phyloP scores from a whole-genome alignment of 2,329 filamentous ascomycete species.

The Penicillium capsulatum region DNA sequence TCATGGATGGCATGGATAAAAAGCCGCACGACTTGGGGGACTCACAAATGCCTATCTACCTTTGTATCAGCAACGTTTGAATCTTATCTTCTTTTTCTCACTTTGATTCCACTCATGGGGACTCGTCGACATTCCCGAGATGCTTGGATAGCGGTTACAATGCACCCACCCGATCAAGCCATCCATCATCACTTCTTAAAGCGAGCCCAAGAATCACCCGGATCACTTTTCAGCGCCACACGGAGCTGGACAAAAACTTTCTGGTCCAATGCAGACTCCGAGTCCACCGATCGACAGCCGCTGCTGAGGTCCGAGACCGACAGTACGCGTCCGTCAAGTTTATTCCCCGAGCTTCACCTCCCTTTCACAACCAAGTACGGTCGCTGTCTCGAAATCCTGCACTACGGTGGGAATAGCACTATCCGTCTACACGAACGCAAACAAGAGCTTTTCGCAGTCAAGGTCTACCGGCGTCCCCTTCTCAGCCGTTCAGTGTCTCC shows the following conservation, averaged over 20 bases:
- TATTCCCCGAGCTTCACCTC: neutral
- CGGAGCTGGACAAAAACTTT: neutral
- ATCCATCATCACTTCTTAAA: slow-evolving; percentile 14
- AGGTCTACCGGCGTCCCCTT: slow-evolving; percentile 25
- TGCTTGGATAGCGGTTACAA: slow-evolving; percentile 4
- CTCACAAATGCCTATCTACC: too few relatives aligned
- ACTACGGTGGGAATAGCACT: slow-evolving; percentile 27
- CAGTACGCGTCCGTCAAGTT: neutral
- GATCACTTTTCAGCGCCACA: slow-evolving; percentile 2
- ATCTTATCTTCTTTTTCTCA: too few relatives aligned
- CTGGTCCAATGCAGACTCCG: slow-evolving; percentile 5
- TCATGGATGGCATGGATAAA: too few relatives aligned
- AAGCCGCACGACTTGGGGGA: slow-evolving; percentile 8
- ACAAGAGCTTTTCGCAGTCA: slow-evolving; percentile 22
- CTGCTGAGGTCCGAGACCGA: slow-evolving; percentile 12
- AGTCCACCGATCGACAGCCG: slow-evolving; percentile 16
- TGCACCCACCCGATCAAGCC: slow-evolving; percentile 6
- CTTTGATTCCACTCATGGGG: too few relatives aligned
- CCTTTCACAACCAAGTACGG: slow-evolving; percentile 24
- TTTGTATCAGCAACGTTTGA: too few relatives aligned
- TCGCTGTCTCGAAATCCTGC: slow-evolving; percentile 25
- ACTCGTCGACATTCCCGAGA: slow-evolving; percentile 4
- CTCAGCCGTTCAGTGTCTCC: neutral
- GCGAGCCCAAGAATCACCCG: slow-evolving; percentile 9
- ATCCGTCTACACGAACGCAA: slow-evolving; percentile 21